phyloP scores from a whole-genome alignment of 371 early-diverging fungal genomes.

The Mortierella sp. region DNA sequence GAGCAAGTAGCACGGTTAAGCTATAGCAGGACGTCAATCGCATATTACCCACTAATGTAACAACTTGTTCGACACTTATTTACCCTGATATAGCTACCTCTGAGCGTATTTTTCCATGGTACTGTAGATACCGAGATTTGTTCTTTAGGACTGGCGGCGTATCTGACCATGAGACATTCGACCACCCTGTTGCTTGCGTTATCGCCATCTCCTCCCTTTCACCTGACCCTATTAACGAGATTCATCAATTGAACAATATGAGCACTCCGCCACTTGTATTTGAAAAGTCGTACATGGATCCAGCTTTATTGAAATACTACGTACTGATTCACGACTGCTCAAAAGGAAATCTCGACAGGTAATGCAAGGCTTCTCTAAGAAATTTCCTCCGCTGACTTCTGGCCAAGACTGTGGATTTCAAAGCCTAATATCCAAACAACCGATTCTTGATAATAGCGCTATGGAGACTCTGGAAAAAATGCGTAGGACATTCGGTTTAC shows the following conservation, averaged over 20 bases:
- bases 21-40: background rate
- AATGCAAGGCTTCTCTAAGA: conserved; percentile 20
- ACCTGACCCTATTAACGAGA: conserved; percentile 80
- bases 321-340: conserved; percentile 82
- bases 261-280: conserved; percentile 69
- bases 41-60: background rate
- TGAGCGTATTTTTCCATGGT: conserved; percentile 87
- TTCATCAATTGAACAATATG: conserved; percentile 70
- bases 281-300: conserved; percentile 76
- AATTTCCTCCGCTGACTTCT: background rate
- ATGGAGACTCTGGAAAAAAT: conserved; percentile 71
- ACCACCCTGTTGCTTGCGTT: conserved; percentile 92
- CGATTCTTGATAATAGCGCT: conserved; percentile 59
- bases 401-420: background rate
- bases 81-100: conserved; percentile 15
- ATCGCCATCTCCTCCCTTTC: conserved; percentile 84
- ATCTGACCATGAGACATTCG: conserved; percentile 93
- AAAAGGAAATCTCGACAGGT: conserved; percentile 67
- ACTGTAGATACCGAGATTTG: conserved; percentile 77
- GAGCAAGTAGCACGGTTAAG: background rate
- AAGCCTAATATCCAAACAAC: background rate
- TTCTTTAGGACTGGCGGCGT: conserved; percentile 75
- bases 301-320: conserved; percentile 76
- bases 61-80: background rate
- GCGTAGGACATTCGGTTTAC: conserved; percentile 75